A percentile compares a stretch with the other conserved stretches of the same genome.
phyloP scores from a whole-genome alignment of 2,329 filamentous ascomycete species.

The Aureobasidium namibiae region DNA sequence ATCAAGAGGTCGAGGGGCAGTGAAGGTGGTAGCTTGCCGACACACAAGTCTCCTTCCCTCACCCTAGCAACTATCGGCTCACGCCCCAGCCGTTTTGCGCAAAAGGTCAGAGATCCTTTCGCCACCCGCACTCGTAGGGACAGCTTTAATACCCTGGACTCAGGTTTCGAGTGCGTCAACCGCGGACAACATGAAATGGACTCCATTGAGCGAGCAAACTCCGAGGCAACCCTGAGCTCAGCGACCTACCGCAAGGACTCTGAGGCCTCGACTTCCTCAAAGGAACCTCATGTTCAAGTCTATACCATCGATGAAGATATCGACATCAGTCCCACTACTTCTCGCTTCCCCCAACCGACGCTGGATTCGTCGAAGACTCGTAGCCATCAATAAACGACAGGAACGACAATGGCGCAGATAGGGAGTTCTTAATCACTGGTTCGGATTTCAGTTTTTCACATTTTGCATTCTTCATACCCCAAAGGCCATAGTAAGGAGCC shows the following conservation, averaged over 20 bases:
- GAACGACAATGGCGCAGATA: not conserved
- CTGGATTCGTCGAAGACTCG: conserved; percentile 10
- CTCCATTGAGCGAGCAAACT: conserved; percentile 3
- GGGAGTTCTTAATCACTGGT: not conserved
- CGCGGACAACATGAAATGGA: conserved; percentile 5
- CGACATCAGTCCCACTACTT: not conserved
- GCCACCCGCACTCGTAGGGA: conserved; percentile 1
- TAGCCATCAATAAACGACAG: conserved; percentile 1
- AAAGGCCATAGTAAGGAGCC: conserved; percentile 4
- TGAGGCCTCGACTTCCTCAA: conserved; percentile 5
- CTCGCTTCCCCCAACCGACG: not conserved
- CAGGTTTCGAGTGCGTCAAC: conserved; percentile 11
- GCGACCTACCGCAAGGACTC: conserved; percentile 2
- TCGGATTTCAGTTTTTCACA: not conserved
- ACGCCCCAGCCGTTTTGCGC: conserved; percentile 5
- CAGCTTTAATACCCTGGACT: conserved; percentile 12
- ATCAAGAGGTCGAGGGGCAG: conserved; percentile 5
- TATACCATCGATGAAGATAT: conserved; percentile 5
- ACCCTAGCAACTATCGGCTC: conserved; percentile 8
- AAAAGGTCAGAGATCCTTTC: conserved; percentile 11
- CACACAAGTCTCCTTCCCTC: conserved; percentile 8
- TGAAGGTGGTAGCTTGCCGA: not conserved
- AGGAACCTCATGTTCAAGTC: conserved; percentile 4
- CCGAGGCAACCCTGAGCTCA: not conserved
- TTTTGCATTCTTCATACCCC: conserved; percentile 10